These are phyloP conservation scores for Mycena belliarum DNA, from an alignment of 768 basidiomycete genomes.

Conservation along the genomic window DNA sequence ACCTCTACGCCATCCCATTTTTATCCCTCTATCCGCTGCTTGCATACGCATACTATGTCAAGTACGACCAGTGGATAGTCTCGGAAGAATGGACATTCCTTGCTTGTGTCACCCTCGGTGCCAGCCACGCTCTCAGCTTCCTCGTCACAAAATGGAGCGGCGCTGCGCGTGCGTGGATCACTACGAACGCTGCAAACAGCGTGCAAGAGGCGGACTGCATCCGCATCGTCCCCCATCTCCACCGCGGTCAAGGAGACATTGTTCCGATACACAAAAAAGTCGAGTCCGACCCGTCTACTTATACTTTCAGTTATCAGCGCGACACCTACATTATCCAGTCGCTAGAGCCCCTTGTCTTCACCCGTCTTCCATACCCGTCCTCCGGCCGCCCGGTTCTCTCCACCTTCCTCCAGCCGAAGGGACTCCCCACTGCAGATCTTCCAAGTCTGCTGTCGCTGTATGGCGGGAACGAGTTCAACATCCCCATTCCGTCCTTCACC, in stretches of 20 bases:
- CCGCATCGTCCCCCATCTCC: conserved; percentile 74
- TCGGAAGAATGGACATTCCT: conserved; percentile 99
- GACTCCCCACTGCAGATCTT: conserved; percentile 51
- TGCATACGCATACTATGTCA: conserved; percentile 89
- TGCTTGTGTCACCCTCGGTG: conserved; percentile 81
- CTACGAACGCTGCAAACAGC: conserved; percentile 70
- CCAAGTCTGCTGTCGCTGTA: conserved; percentile 64
- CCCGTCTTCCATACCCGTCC: conserved; percentile 86
- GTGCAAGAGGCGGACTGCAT: conserved; percentile 78
- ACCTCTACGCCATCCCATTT: conserved; percentile 77
- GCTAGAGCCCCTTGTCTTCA: conserved; percentile 61
- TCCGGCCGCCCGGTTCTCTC: conserved; percentile 67
- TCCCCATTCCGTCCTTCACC: conserved; percentile 92
- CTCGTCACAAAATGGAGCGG: conserved; percentile 89
- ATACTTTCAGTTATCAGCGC: conserved; percentile 91
- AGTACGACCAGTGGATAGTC: conserved; percentile 87
- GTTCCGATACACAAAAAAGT: conserved; percentile 70
- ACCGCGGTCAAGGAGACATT: conserved; percentile 89
- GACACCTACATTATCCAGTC: conserved; percentile 83
- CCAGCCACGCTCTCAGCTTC: conserved; percentile 90
- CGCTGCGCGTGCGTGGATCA: conserved; percentile 75
- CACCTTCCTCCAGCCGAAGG: conserved; percentile 61
- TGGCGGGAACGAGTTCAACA: conserved; percentile 94
- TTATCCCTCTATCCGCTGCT: conserved; percentile 80
- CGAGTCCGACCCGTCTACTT: conserved; percentile 57